Evolutionary conservation across 371 early-diverging fungal genomes (phyloP), one percentile per base, ranked within the genome.

Genomic region (Blakeslea trispora): DNA sequence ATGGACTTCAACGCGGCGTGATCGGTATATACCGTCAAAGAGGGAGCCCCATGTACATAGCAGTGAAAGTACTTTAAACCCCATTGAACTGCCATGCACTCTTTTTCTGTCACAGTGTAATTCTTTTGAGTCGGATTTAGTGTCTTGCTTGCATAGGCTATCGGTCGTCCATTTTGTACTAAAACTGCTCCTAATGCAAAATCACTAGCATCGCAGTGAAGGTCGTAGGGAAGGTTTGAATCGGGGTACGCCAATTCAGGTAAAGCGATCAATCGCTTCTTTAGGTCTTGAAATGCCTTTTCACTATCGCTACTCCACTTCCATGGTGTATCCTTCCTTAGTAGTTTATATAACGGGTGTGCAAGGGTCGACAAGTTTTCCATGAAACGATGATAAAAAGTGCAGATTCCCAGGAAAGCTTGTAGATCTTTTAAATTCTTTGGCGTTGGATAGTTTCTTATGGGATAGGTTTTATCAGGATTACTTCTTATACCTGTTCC

Each of bases 71-170:
- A 43, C 17, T 17, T 13, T 2, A 53, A 17, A 0, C 28, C 23
- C 53, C 44, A 53, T 5, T 10, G 23, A 19, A 53, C 53, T 23
- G n/a, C 43, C 15, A 53, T 4, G 32, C 53, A 53, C n/a, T 53
- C 53, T 24, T n/a, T 42, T 53, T 42, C 53, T 3, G 53, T 53
- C 0, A 43, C 32, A 1, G 10, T 24, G 17, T 53, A 53, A n/a
- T 53, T 53, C 4, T n/a, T 13, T 18, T 53, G 11, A 7, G 53
- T 31, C 1, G 53, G 32, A n/a, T 15, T 28, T 19, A 53, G n/a
- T 0, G 24, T 15, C 19, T 17, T 2, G 17, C 53, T 53, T 2
- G 43, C 53, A 28, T n/a, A 42, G 10, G 53, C 43, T 0, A 53
- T 31, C 9, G 53, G 43, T 15, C 53, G 22, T 17, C 44, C 43